A percentile compares a stretch with the other conserved stretches of the same genome.
phyloP scores from a whole-genome alignment of 2,329 filamentous ascomycete species.

The Nemania sp. region DNA sequence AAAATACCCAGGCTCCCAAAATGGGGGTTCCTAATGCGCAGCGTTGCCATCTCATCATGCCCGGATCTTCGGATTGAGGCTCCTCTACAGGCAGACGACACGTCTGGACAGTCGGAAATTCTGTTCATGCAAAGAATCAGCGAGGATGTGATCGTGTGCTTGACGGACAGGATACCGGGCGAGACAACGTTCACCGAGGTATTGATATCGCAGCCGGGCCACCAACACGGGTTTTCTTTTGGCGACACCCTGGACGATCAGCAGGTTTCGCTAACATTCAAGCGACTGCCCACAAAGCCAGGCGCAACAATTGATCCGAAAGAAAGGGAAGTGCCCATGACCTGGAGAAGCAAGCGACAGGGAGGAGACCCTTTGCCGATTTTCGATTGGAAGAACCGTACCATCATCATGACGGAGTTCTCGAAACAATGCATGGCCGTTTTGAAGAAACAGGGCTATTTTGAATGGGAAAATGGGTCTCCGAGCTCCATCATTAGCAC shows the following conservation, averaged over 20 bases:
- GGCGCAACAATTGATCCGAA: neutral
- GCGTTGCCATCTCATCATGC: neutral
- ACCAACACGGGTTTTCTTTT: neutral
- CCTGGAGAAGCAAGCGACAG: neutral
- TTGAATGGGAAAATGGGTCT: neutral
- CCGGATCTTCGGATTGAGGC: neutral
- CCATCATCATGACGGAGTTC: neutral
- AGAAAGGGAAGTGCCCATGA: neutral
- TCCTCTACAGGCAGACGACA: neutral
- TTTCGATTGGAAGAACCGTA: neutral
- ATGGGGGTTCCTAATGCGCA: neutral
- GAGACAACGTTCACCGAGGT: neutral
- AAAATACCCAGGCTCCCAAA: neutral
- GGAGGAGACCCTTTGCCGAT: neutral
- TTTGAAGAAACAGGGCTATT: neutral
- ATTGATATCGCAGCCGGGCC: neutral
- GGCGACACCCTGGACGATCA: neutral
- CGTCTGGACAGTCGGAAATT: neutral
- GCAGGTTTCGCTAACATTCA: neutral
- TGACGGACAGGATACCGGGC: neutral
- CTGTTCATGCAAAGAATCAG: neutral
- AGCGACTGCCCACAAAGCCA: neutral
- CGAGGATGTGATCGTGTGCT: neutral
- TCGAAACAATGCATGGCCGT: neutral
- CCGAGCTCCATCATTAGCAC: no score